Evolutionary conservation across 306 rosid species (phyloP).

Genomic region (Casuarina glauca): DNA sequence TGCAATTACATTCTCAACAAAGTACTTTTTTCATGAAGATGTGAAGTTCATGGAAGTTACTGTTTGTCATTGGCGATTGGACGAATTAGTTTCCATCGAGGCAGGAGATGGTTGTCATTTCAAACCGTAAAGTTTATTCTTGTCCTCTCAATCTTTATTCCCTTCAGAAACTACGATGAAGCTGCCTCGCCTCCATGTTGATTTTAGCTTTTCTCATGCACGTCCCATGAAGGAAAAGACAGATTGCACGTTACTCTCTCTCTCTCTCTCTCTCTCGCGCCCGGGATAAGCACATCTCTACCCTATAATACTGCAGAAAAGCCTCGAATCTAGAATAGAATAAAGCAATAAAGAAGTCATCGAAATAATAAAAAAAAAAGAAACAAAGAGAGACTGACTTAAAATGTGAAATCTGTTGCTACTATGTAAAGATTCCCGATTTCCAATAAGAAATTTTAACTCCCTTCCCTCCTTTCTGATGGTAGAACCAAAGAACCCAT

Average conservation of each 20-base stretch:
- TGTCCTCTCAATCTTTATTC: slow-evolving; percentile 72
- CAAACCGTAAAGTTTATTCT: slow-evolving; percentile 76
- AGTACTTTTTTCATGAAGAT: no score
- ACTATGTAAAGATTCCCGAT: slow-evolving; percentile 32
- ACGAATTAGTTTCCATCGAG: slow-evolving; percentile 3
- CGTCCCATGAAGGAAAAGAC: slow-evolving; percentile 60
- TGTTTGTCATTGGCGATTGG: not conserved
- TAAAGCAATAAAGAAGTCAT: slow-evolving; percentile 63
- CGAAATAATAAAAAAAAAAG: slow-evolving; percentile 24
- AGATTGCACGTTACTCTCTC: slow-evolving; percentile 71
- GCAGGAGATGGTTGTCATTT: slow-evolving; percentile 37
- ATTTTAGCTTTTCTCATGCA: slow-evolving; percentile 66
- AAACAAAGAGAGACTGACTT: slow-evolving; percentile 12
- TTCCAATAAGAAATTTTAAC: slow-evolving; percentile 27
- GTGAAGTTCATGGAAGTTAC: not conserved
- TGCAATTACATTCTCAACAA: no score
- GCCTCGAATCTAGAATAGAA: slow-evolving; percentile 64
- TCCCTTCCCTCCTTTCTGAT: slow-evolving; percentile 42
- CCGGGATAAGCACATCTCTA: slow-evolving; percentile 41
- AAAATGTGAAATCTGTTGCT: slow-evolving; percentile 25
- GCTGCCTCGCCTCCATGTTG: slow-evolving; percentile 44
- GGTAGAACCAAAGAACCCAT: slow-evolving; percentile 1
- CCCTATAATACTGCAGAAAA: slow-evolving; percentile 38
- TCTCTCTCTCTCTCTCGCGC: slow-evolving; percentile 15
- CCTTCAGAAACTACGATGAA: slow-evolving; percentile 58